Evolutionary conservation across 306 rosid species (phyloP), one percentile per base, ranked within the genome.

Genomic region (Dalbergia cultrata): DNA sequence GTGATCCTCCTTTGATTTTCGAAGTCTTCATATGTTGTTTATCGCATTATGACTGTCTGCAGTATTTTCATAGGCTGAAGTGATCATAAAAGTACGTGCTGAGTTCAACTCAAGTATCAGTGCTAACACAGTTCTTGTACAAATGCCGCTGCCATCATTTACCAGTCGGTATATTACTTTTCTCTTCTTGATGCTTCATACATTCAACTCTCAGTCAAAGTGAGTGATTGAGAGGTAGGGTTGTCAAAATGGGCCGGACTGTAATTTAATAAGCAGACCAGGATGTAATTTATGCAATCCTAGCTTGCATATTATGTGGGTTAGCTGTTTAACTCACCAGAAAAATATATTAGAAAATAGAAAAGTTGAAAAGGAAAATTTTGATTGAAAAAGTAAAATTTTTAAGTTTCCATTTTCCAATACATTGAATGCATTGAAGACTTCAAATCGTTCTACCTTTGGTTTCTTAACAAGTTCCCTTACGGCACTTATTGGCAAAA

Each of bases 61-160:
- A 39, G n/a, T 79, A 67, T 71, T 44, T 84, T 74, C 67, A 18
- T 89, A 95, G 98, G 98, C 97, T 45, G 96, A 89, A 87, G 98
- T 91, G 75, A 88, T 88, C 82, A 82, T 91, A 65, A 95, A 90
- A 91, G 84, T 93, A 74, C 89, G 87, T 64, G 93, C 97, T 73
- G 99, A 93, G 10, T 95, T 90, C 70, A 76, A 90, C 72, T 89
- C 94, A 10, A 91, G 87, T 80, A 44, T 86, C 88, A 88, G 73
- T 85, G 98, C 98, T 50, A 90, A 91, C 68, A 67, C 92, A 17
- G 62, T 91, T 87, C 81, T 91, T 62, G 88, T 93, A 76, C 94
- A 87, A 85, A 85, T 95, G 92, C 96, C 98, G 4, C 87, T 93
- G 78, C 99, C 99, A 76, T 17, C 88, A 70, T 89, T 80, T 81